A percentile compares a stretch with the other conserved stretches of the same genome.
These are phyloP conservation scores for Aspergillus hortae DNA, from an alignment of 2,329 filamentous ascomycete species.

Conservation along the genomic window DNA sequence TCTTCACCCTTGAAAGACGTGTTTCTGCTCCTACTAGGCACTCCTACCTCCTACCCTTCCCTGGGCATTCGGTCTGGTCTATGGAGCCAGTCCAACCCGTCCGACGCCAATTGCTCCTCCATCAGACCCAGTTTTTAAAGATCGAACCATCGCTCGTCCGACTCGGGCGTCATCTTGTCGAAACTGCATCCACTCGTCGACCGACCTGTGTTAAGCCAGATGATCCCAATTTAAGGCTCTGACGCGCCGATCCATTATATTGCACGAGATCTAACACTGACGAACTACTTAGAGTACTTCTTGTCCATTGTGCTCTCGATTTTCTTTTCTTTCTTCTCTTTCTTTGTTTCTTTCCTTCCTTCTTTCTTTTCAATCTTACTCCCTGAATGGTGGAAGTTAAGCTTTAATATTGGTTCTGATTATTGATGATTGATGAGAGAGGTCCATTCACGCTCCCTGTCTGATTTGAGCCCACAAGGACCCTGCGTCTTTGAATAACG, in stretches of 20 bases:
- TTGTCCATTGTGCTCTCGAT: too few species aligned
- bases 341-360: too few species aligned
- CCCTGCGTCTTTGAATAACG: too few species aligned
- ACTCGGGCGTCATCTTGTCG: constrained; percentile 1
- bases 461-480: too few species aligned
- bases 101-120: neutral
- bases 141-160: constrained; percentile 5
- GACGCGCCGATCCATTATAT: constrained; percentile 2
- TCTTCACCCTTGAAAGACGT: neutral
- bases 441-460: too few species aligned
- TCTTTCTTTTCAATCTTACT: too few species aligned
- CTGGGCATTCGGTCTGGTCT: neutral
- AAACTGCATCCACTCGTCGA: constrained; percentile 1
- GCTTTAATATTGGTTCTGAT: too few species aligned
- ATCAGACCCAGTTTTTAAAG: constrained; percentile 2
- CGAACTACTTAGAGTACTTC: too few species aligned
- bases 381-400: too few species aligned
- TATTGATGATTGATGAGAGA: too few species aligned
- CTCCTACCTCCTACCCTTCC: neutral
- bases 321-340: too few species aligned
- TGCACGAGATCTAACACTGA: constrained; percentile 4
- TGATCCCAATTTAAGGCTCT: constrained; percentile 11
- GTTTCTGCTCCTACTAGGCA: neutral
- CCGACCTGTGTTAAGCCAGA: constrained; percentile 7
- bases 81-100: neutral